Evolutionary conservation across 2,329 filamentous ascomycete species (phyloP), one percentile per base, ranked within the genome.

Genomic region (Ceratocystis destructans): DNA sequence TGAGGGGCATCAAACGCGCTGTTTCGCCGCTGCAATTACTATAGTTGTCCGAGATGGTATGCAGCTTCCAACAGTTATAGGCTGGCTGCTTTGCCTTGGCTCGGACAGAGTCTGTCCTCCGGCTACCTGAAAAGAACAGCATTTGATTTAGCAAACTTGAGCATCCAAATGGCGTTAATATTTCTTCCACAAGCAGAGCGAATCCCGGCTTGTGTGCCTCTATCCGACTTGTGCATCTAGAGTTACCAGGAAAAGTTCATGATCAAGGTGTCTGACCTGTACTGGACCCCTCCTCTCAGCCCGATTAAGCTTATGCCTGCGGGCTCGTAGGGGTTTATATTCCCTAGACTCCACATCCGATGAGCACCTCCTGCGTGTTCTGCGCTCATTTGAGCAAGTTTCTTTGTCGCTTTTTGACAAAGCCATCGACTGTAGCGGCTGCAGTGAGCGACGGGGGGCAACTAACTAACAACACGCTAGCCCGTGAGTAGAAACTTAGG

Each of bases 351-450:
- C 61, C 61, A 63, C 25, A 46, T 33, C 31, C 22, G 44, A 64
- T 64, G 62, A 33, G 25, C 33, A 57, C 3, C 37, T 15, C 12
- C 37, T 41, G 37, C 37, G 37, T 41, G 37, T 31, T 25, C 28
- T 64, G 62, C 46, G 62, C 45, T 55, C 37, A 33, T 55, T 64
- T 64, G 62, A 64, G 62, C 62, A 64, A 45, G 62, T 64, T 64
- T 44, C 41, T 25, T 22, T 33, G 3, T 28, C 17, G n/a, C 20
- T 22, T 45, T 46, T 31, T 22, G 28, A 62, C 41, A 63, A 33
- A 63, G 4, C 41, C 15, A 45, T 37, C 20, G 5, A 41, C 37
- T 41, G 37, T 15, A 15, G 37, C 37, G 37, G 37, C 33, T 31
- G 28, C n/a, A 28, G 55, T 8, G 28, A 6, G 55, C 28, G 6